Conservation (phyloP, 257 asterid genomes). For the Osmanthus fragrans region DNA sequence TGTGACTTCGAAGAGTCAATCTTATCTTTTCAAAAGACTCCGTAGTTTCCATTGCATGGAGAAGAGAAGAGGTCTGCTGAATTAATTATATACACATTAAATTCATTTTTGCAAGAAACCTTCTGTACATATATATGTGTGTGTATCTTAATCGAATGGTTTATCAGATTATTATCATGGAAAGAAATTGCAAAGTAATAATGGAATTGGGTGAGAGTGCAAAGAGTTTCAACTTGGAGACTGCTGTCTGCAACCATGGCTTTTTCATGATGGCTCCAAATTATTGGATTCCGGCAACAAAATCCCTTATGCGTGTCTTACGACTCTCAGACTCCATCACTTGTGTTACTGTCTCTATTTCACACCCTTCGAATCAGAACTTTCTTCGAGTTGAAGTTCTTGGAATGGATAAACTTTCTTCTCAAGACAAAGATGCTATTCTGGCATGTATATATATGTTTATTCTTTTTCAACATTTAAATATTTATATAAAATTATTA, state of each 20-base stretch:
- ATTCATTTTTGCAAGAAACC: too few relatives aligned
- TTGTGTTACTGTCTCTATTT: conserved; percentile 29
- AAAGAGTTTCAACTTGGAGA: conserved; percentile 31
- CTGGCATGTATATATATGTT: conserved; percentile 11
- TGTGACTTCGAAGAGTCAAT: too few relatives aligned
- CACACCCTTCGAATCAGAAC: conserved; percentile 24
- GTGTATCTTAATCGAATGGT: too few relatives aligned
- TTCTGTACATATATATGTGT: too few relatives aligned
- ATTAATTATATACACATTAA: too few relatives aligned
- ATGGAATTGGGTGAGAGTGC: background rate
- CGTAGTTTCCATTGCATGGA: too few relatives aligned
- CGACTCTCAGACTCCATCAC: conserved; percentile 10
- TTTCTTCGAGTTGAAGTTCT: conserved; percentile 17
- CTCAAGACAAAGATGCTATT: conserved; percentile 21
- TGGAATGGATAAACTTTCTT: background rate
- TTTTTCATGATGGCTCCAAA: conserved; percentile 71
- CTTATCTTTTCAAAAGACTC: too few relatives aligned
- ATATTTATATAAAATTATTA: background rate
- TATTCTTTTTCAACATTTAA: background rate
- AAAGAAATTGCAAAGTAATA: background rate
- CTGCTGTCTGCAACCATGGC: conserved; percentile 57
- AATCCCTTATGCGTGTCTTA: conserved; percentile 37
- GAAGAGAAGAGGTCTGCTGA: too few relatives aligned
- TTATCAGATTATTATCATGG: background rate
- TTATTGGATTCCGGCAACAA: conserved; percentile 33